These are phyloP conservation scores for Staphylotrichum longicolle DNA, from an alignment of 495 filamentous ascomycete species.

Conservation along the genomic window DNA sequence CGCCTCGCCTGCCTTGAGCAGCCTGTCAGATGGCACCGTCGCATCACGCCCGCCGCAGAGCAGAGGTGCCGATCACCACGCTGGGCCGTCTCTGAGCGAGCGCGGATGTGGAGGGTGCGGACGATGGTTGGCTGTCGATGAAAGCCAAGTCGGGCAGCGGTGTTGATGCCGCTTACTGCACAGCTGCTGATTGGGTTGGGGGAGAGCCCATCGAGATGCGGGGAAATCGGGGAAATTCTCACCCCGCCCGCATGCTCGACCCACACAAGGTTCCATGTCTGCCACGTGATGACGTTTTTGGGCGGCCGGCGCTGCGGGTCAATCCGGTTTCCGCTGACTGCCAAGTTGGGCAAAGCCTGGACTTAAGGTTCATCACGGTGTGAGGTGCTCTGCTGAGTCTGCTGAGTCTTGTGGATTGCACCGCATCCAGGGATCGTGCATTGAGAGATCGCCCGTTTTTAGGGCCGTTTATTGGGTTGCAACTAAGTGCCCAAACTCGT, in stretches of 20 bases:
- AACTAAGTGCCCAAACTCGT: background rate
- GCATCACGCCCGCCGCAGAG: background rate
- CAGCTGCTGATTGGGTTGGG: background rate
- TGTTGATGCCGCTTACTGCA: background rate
- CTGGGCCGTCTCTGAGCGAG: background rate
- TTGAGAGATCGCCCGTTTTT: background rate
- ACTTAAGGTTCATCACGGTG: too few species aligned
- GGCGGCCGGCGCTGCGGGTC: background rate
- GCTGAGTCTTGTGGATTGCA: too few species aligned
- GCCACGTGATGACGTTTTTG: background rate
- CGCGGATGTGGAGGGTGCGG: background rate
- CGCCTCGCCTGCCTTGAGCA: background rate
- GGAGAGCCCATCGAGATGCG: background rate
- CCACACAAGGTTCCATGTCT: background rate
- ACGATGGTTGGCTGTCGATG: constrained; percentile 3
- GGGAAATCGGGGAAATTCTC: background rate
- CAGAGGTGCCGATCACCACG: constrained; percentile 3
- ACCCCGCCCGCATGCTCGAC: background rate
- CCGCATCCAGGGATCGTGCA: too few species aligned
- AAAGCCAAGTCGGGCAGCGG: background rate
- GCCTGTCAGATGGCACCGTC: background rate
- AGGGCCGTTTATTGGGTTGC: background rate
- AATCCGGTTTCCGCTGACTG: constrained; percentile 7
- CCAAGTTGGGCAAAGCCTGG: background rate
- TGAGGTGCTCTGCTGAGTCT: too few species aligned